These are phyloP conservation scores for Ogataea nakhonphanomensis DNA, from an alignment of 805 yeast species.

Conservation along the genomic window DNA sequence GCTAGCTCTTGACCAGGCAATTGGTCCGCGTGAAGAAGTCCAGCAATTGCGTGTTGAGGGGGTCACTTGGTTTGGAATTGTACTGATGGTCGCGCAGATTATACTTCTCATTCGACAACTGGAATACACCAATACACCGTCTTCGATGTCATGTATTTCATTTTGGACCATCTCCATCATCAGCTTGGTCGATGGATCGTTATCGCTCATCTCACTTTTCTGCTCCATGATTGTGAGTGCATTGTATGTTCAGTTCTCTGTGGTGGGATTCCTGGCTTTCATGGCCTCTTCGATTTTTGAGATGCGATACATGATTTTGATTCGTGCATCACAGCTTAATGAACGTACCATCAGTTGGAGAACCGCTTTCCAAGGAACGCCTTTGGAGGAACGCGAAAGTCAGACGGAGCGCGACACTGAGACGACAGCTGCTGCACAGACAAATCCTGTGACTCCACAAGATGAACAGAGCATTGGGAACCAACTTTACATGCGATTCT, in stretches of 20 bases:
- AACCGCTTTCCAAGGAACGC: slow-evolving; percentile 62
- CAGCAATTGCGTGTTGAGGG: slow-evolving; percentile 36
- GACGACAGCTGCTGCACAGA: slow-evolving; percentile 12
- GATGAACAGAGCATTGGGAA: slow-evolving; percentile 57
- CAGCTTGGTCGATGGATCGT: slow-evolving; percentile 64
- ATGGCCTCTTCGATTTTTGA: slow-evolving; percentile 72
- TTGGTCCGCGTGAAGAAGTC: slow-evolving; percentile 61
- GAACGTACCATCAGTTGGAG: slow-evolving; percentile 65
- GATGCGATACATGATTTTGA: slow-evolving; percentile 64
- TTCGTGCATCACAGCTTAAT: slow-evolving; percentile 67
- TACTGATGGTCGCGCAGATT: slow-evolving; percentile 50
- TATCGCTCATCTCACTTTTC: slow-evolving; percentile 60
- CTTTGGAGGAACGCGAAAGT: slow-evolving; percentile 35
- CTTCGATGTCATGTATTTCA: slow-evolving; percentile 70
- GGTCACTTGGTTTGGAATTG: slow-evolving; percentile 41
- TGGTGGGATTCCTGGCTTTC: slow-evolving; percentile 67
- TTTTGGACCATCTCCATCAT: slow-evolving; percentile 64
- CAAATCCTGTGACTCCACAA: slow-evolving; percentile 24
- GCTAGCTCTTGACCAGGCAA: slow-evolving; percentile 35
- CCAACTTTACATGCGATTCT: slow-evolving; percentile 55
- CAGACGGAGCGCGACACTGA: slow-evolving; percentile 3
- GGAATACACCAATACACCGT: slow-evolving; percentile 71
- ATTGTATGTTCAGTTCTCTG: slow-evolving; percentile 62
- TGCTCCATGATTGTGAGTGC: slow-evolving; percentile 52
- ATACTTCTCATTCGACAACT: slow-evolving; percentile 63